Base-by-base conservation (phyloP, 2,329 filamentous ascomycete species). In the Neofusicoccum laricinum region DNA sequence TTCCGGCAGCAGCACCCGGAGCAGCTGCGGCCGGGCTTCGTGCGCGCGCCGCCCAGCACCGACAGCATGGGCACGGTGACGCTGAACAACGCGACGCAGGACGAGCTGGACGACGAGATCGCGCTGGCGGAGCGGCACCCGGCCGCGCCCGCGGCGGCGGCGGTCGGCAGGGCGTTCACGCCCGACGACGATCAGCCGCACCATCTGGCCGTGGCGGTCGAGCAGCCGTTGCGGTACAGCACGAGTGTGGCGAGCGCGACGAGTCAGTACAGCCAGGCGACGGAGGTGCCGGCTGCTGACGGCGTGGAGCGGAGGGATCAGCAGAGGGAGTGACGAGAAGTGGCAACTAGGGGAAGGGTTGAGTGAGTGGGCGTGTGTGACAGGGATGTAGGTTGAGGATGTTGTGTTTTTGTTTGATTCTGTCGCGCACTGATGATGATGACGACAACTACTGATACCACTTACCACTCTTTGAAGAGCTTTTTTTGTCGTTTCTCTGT, bases 161-260 rank as follows among this genome's bases (percentile, higher is more conserved):
- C 15, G 19, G 55, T 59, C 1, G 55, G 55, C 10, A 8, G 55
- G 3, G 55, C 55, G 4, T 59, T 34, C 41, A 59, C 55, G 55
- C 55, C 55, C 55, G 55, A 59, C 55, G 55, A 59, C 41, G 11
- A 59, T 30, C 40, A 30, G 38, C 25, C 55, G 40, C 55, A 59
- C 19, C 55, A 30, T 3, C 25, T 59, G 40, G 40, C 12, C 14
- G 40, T 43, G 25, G 51, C 51, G 36, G 25, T 32, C 30, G 19
- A 46, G 55, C 19, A 32, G 55, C 21, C 41, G n/a, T 15, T 36
- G 55, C 15, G 40, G 14, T 32, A 36, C 25, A 30, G 25, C 40
- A 30, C 25, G 25, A 34, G 41, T 25, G 41, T 32, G 21, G 41
- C 21, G 15, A 46, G 40, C 40, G 55, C 41, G 25, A 46, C 55